Base-by-base conservation (phyloP, 2,329 filamentous ascomycete species). In the Hypomyces rosellus region DNA sequence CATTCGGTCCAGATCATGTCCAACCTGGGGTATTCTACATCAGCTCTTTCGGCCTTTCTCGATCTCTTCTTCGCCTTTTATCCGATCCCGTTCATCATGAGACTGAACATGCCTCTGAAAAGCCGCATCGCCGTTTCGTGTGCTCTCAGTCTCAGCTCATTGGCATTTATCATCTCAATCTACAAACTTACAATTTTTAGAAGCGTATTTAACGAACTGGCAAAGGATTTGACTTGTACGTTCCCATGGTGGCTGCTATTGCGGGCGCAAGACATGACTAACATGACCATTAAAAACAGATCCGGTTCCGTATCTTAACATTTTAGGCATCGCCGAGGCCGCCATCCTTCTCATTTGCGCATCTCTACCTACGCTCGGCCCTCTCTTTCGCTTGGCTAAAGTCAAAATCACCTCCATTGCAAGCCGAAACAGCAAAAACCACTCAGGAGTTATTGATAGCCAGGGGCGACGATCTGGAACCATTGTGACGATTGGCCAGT, bases 51-150 rank as follows among this genome's bases (percentile, higher is more conserved):
- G 18, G 59, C 60, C 2, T 61, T 61, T 30, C 55, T 61, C 20
- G 58, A 62, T 38, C 50, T 59, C 0, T 62, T 62, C 53, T 68
- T 54, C 34, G 60, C 60, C 2, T 15, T 61, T 2, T 61, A 61
- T 11, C 59, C 60, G 4, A 56, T 61, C 1, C 57, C 56, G 0
- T 62, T 62, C 12, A 54, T 62, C 6, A 61, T 61, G 60, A 54
- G 50, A 11, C 51, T 61, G 8, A 61, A 61, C 15, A 62, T 62
- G 60, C 53, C 59, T 1, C 50, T 61, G 4, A 60, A 55, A 34
- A 56, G 54, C 15, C 54, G 59, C 2, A 41, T 61, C 37, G 46
- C 58, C 0, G 59, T 61, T 9, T 62, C 56, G 4, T 37, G 52
- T n/a, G 59, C 60, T 1, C 49, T 61, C 12, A 57, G 59, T 1